Base-by-base conservation (phyloP, 1,284 basidiomycete genomes). In the Rhodotorula glutinis region DNA sequence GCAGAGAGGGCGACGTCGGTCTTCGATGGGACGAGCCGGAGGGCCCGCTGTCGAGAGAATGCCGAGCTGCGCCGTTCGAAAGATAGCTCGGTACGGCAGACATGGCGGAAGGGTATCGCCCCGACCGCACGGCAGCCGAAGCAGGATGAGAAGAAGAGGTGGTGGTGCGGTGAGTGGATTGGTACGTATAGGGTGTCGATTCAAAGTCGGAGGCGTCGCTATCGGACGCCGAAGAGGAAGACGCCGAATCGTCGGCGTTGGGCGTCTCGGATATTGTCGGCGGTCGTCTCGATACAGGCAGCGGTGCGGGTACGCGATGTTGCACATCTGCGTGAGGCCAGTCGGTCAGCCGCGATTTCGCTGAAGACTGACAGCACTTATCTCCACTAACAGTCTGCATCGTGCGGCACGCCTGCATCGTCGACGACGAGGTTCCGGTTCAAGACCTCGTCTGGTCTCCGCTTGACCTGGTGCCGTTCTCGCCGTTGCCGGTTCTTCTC, bases 171-270 rank as follows among this genome's bases (percentile, higher is more conserved):
- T 72, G 64, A 2, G 70, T 73, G 23, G 72, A 72, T 29, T 73
- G 67, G 52, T 73, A 73, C 27, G 70, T 72, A 57, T 72, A 73
- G 1, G 67, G 70, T 2, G 72, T 63, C 11, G 70, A 69, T 30
- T 58, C 58, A 56, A 70, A 69, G 27, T 59, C 60, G 30, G 60
- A 60, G 11, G 11, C 47, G 27, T 63, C 59, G 46, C 62, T 54
- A 3, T 65, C 64, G 11, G 57, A 59, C 17, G 61, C 46, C 2
- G 71, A 67, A 4, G 68, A 69, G 0, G 71, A 72, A 1, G 71
- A 67, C 0, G 71, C 65, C 0, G 62, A 63, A 38, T 61, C 68
- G 56, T 72, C 67, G 57, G 61, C 66, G 57, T 64, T 44, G 14
- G 62, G 66, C 2, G 49, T 51, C 25, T 51, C 49, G 13, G n/a